Evolutionary conservation across 306 rosid species (phyloP), one percentile per base, ranked within the genome.

Genomic region (Benincasa hispida): DNA sequence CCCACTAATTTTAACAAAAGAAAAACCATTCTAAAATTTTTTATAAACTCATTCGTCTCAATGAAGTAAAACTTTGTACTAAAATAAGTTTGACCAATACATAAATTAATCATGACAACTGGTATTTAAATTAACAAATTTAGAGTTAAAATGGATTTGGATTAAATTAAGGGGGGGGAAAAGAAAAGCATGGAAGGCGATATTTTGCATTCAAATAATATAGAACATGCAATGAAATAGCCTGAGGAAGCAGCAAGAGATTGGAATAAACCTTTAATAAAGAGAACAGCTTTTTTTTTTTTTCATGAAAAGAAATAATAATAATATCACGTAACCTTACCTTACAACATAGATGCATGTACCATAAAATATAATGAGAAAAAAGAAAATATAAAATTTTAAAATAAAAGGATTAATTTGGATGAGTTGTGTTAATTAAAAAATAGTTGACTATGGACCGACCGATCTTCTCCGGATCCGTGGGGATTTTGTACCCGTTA

Each of bases 381-480:
- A 18, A 18, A 0, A 32, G 0, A 34, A 8, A 30, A 2, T 6
- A 35, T 18, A 19, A 5, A 21, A 15, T 10, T 34, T 2, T 24
- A 67, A 21, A 25, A 41, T 41, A 41, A 67, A 67, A 0, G 5
- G 28, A 28, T 72, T 13, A 72, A 24, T 48, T 69, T 11, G 6
- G 54, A 35, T 45, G 54, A 45, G 75, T 74, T 74, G 48, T 8
- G 13, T 4, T 8, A 10, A 58, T 34, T 21, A 75, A 39, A 37
- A 56, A 39, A 21, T 22, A 42, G 78, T 54, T 55, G 78, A 57
- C 70, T 25, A 22, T 41, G 78, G 78, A 75, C 78, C 78, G 78
- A 57, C 78, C 78, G 21, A 75, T 75, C 67, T 55, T 57, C 69
- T 41, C 69, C 78, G 65, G 78, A 75, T 75, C 65, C 78, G 55